Evolutionary conservation across 1,139 yeast genomes (phyloP), one percentile per base, ranked within the genome.

Genomic region (Candida sanyaensis): DNA sequence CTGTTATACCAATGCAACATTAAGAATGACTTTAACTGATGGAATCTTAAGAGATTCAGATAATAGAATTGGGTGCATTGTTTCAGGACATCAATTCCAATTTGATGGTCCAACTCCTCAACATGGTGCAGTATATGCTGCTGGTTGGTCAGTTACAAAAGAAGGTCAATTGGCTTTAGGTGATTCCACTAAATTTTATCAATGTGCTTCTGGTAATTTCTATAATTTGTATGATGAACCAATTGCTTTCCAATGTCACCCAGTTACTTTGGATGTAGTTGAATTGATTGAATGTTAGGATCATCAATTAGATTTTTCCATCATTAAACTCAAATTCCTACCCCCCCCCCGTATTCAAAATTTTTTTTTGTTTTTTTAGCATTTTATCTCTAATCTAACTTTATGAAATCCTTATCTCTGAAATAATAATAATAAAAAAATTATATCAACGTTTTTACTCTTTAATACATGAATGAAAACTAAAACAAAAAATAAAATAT

Each of bases 51-150:
- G 64, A 37, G 78, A 75, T 54, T 55, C 68, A 10, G 64, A 59
- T 33, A 61, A 64, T 43, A 59, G 78, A 52, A 67, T 73, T 44
- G 80, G 78, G 2, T 64, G 76, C 24, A 73, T 75, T 53, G 79
- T 74, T 13, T 63, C 71, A 2, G 69, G 69, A 45, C 68, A 66
- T 46, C 78, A 75, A 55, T 71, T 75, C 55, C 79, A 73, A 57
- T 75, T 75, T 51, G 80, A 75, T 54, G 77, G 77, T 3, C 76
- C 78, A 12, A 65, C 71, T 23, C 78, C 78, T 34, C 77, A 71
- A 57, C 63, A 64, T 51, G 78, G 77, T 21, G 59, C 77, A 7
- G 54, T 73, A 23, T 73, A 63, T 49, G 77, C 78, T 36, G 69
- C 73, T 29, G 79, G 78, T 3, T 74, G 78, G 78, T 64, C 71